Percentiles rank a stretch among this genome's conserved stretches.
Evolutionary conservation across 1,139 yeast genomes (phyloP).

Genomic region (Kurtzmaniella natalensis): DNA sequence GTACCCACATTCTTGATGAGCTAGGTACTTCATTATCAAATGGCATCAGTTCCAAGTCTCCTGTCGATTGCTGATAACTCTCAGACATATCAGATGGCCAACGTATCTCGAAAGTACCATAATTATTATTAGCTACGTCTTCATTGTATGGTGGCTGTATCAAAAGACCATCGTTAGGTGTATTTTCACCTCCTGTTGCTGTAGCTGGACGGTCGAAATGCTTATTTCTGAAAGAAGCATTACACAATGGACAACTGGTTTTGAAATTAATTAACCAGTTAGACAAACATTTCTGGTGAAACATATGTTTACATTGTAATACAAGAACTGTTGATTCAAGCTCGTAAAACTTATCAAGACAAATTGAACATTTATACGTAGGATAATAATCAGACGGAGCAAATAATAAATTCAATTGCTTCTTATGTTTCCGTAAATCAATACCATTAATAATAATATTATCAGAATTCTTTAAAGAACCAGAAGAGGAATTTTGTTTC

Average conservation of each 20-base stretch:
- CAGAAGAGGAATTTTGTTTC: conserved; percentile 19
- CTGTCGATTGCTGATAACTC: too few relatives aligned
- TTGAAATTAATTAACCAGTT: conserved; percentile 45
- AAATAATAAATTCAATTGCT: conserved; percentile 21
- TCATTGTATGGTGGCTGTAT: too few relatives aligned
- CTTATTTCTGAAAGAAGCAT: conserved; percentile 17
- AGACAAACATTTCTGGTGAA: conserved; percentile 40
- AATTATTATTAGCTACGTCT: too few relatives aligned
- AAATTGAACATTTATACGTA: conserved; percentile 43
- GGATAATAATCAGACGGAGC: conserved; percentile 37
- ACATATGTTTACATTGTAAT: conserved; percentile 42
- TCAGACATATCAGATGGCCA: too few relatives aligned
- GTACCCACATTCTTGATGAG: too few relatives aligned
- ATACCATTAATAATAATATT: conserved; percentile 29
- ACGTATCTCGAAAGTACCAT: conserved; percentile 8
- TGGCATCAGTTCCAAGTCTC: too few relatives aligned
- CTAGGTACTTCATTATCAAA: too few relatives aligned
- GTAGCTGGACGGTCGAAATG: conserved; percentile 4
- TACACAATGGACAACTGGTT: conserved; percentile 45
- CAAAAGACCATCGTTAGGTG: too few relatives aligned
- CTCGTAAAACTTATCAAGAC: conserved; percentile 38
- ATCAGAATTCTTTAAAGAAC: conserved; percentile 17
- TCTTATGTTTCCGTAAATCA: conserved; percentile 20
- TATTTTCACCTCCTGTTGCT: too few relatives aligned
- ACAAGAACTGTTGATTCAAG: conserved; percentile 35